phyloP scores from a whole-genome alignment of 164 flowering plant genomes.

The Stephania cephalantha region DNA sequence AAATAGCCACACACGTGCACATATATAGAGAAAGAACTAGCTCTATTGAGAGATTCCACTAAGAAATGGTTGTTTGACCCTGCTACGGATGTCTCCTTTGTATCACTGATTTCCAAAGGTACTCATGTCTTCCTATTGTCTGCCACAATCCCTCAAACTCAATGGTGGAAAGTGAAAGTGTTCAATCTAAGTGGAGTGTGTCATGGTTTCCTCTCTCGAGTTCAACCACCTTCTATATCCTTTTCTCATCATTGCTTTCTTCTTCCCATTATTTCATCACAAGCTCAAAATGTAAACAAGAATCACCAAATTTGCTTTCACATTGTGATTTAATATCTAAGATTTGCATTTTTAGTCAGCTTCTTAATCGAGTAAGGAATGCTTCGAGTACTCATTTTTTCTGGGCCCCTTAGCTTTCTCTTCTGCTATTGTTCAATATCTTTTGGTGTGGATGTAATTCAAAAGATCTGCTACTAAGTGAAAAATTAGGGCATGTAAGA shows the following conservation, averaged over 20 bases:
- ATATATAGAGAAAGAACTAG: conserved; percentile 12
- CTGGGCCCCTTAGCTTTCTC: background rate
- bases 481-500: background rate
- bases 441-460: background rate
- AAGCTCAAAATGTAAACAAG: background rate
- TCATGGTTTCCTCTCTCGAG: background rate
- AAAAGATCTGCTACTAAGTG: too few species aligned
- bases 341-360: background rate
- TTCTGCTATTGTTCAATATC: background rate
- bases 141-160: conserved; percentile 10
- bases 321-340: background rate
- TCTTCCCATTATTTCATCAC: background rate
- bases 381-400: background rate
- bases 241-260: background rate
- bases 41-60: background rate
- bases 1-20: background rate
- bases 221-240: background rate
- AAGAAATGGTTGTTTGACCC: conserved; percentile 1
- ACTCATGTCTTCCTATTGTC: conserved; percentile 5
- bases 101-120: background rate
- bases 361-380: background rate
- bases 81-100: conserved; percentile 4
- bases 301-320: background rate
- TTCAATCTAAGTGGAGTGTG: background rate
- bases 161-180: conserved; percentile 5